phyloP scores from a whole-genome alignment of 805 yeast genomes.

The Ogataea ganodermae region DNA sequence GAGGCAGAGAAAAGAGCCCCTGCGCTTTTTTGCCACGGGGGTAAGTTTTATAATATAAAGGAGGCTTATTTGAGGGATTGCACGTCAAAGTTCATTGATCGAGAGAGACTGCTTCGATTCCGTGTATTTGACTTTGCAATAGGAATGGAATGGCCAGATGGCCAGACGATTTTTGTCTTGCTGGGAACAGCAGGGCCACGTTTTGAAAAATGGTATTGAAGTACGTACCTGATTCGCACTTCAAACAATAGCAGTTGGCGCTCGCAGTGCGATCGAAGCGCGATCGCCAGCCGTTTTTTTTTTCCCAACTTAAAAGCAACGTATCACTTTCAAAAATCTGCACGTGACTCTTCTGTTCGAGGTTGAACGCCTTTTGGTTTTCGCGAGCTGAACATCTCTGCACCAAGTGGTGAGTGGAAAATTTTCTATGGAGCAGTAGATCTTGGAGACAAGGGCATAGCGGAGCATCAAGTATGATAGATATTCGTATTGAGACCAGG shows the following conservation, averaged over 20 bases:
- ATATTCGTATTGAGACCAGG: not conserved
- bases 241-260: constrained; percentile 2
- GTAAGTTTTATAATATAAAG: too few species aligned
- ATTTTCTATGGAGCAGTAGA: not conserved
- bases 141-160: too few species aligned
- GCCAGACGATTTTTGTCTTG: too few species aligned
- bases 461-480: not conserved
- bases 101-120: too few species aligned
- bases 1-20: constrained; percentile 2
- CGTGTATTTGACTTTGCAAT: too few species aligned
- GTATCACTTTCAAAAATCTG: not conserved
- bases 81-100: too few species aligned
- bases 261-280: constrained; percentile 1
- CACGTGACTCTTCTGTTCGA: not conserved
- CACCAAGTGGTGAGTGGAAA: not conserved
- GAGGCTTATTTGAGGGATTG: too few species aligned
- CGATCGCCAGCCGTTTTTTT: not conserved
- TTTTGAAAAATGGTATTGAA: too few species aligned
- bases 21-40: constrained; percentile 5
- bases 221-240: not conserved
- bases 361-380: not conserved
- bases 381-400: not conserved
- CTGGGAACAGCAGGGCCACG: not conserved
- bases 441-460: not conserved
- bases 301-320: not conserved